Evolutionary conservation across 2,329 filamentous ascomycete species (phyloP), one percentile per base, ranked within the genome.

Genomic region (Sclerotinia glacialis): DNA sequence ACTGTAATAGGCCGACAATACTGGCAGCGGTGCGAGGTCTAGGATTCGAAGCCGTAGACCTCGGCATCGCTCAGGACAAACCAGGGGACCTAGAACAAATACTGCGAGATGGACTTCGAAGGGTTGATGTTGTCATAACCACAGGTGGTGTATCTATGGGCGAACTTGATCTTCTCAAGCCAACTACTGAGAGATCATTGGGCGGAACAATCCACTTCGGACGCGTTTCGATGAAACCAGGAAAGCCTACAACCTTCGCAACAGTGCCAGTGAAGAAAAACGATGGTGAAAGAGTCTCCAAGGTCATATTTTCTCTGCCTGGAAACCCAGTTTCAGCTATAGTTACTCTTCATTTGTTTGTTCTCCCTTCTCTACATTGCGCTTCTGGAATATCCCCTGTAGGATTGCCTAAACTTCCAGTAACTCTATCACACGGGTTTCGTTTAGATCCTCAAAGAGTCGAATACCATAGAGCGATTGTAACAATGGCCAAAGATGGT

Each of bases 131-230:
- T 16, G 84, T 99, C 67, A 87, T 99, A 74, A 98, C 95, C 21
- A 94, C 91, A 0, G 95, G 95, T 28, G 95, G 95, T 58, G 95
- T 98, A 26, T 96, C 92, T 12, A 99, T 99, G 95, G 95, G 95
- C 66, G 95, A 99, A 79, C 86, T 97, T 2, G 95, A 99, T 78
- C 88, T 99, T 9, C 86, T 99, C 26, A 99, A 99, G 77, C 94
- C 95, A 0, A 98, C 94, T 0, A 91, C 99, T 73, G 95, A 98
- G 80, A 89, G 94, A 52, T 83, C 88, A 1, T 85, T 99, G 0
- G 92, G 93, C 66, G 95, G 95, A 9, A 95, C 89, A 0, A 97
- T 99, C 71, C 95, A 97, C 78, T 99, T 99, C 73, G 95, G 95
- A 31, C 89, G 95, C 3, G 95, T 99, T 3, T 86, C 89, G 65